phyloP scores from a whole-genome alignment of 352 stramenopile species.

The Phytopythium chamaehyphon region DNA sequence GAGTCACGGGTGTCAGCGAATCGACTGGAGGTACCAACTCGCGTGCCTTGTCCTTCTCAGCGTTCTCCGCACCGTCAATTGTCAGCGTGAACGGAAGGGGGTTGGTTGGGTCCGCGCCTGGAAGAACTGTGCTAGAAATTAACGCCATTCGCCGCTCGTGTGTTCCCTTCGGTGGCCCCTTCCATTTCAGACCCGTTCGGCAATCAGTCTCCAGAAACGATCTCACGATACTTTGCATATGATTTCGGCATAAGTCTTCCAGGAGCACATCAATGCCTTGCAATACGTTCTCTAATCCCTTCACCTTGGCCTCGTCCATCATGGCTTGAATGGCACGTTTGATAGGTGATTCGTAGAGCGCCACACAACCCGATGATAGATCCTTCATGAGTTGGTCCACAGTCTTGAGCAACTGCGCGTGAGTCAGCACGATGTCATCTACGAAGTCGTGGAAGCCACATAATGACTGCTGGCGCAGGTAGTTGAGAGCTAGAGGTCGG shows the following conservation, averaged over 20 bases:
- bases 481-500: slow-evolving; percentile 29
- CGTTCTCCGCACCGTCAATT: neutral
- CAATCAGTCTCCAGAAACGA: slow-evolving; percentile 47
- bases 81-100: neutral
- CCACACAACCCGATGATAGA: slow-evolving; percentile 35
- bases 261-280: slow-evolving; percentile 44
- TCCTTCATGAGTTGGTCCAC: slow-evolving; percentile 46
- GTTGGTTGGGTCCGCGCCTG: neutral
- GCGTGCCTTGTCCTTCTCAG: neutral
- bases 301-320: slow-evolving; percentile 18
- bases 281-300: slow-evolving; percentile 27
- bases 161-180: slow-evolving; percentile 13
- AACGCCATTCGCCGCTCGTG: slow-evolving; percentile 22
- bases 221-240: slow-evolving; percentile 51
- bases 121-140: neutral
- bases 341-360: slow-evolving; percentile 48
- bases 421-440: slow-evolving; percentile 48
- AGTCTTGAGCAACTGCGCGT: slow-evolving; percentile 28
- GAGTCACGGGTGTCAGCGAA: slow-evolving; percentile 23
- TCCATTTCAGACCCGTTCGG: slow-evolving; percentile 28
- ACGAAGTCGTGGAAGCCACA: slow-evolving; percentile 57
- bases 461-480: slow-evolving; percentile 29
- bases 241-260: slow-evolving; percentile 48
- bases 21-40: neutral
- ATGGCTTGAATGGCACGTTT: slow-evolving; percentile 25